Conservation (phyloP, 345 rosid genomes). For the Citrus australasica region DNA sequence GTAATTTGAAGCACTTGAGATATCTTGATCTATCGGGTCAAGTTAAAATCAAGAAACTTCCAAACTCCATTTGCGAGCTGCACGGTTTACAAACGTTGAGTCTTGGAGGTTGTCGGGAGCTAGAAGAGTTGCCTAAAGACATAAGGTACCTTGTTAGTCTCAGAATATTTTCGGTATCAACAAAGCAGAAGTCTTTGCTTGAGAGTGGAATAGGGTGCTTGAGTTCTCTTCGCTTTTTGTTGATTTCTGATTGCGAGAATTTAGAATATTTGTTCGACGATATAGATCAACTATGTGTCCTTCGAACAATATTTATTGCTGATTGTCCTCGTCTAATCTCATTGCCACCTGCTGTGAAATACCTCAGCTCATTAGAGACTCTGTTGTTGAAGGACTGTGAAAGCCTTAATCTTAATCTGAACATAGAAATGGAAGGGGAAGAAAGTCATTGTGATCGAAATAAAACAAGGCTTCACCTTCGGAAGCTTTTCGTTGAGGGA, state of each 20-base stretch:
- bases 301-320: not conserved
- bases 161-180: not conserved
- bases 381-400: slow-evolving; percentile 10
- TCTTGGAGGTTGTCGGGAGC: not conserved
- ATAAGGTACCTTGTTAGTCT: slow-evolving; percentile 15
- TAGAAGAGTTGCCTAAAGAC: slow-evolving; percentile 7
- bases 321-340: slow-evolving; percentile 9
- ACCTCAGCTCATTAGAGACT: slow-evolving; percentile 14
- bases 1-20: slow-evolving; percentile 21
- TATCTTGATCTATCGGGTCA: slow-evolving; percentile 1
- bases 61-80: slow-evolving; percentile 1
- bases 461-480: slow-evolving; percentile 10
- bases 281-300: slow-evolving; percentile 11
- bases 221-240: not conserved
- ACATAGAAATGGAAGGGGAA: not conserved
- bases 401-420: slow-evolving; percentile 2
- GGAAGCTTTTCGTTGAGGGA: not conserved
- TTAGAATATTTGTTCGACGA: slow-evolving; percentile 14
- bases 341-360: slow-evolving; percentile 12
- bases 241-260: not conserved
- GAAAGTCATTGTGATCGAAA: no score
- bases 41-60: not conserved
- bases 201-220: not conserved
- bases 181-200: not conserved
- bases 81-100: not conserved